Evolutionary conservation across 1,284 basidiomycete genomes (phyloP).

Genomic region (Cystobasidium slooffiae): DNA sequence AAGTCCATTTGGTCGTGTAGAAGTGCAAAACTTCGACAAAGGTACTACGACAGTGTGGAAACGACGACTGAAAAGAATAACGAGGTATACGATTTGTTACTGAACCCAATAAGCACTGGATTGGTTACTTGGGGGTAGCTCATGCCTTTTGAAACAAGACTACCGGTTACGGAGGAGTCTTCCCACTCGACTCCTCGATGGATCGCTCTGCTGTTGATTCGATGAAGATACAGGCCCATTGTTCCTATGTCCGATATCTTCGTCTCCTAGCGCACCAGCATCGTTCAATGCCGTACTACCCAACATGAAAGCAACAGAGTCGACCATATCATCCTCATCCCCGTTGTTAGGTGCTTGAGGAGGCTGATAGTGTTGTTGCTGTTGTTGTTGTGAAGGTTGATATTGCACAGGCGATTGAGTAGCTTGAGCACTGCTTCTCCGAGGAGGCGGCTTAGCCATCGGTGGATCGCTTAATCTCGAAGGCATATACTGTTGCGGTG

Average conservation of each 20-base stretch:
- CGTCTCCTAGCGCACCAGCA: conserved; percentile 11
- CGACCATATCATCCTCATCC: conserved; percentile 38
- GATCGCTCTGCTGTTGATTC: background rate
- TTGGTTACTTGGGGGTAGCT: no score
- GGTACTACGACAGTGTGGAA: no score
- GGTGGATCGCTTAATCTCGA: conserved; percentile 21
- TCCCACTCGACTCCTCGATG: conserved; percentile 10
- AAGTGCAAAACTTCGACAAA: no score
- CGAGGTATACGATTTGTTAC: no score
- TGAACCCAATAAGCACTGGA: no score
- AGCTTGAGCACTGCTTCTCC: conserved; percentile 15
- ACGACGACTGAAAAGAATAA: no score
- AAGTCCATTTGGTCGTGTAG: no score
- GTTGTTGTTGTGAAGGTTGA: conserved; percentile 4
- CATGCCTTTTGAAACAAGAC: no score
- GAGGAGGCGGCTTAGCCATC: conserved; percentile 13
- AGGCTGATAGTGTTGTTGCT: background rate
- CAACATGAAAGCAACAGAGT: conserved; percentile 43
- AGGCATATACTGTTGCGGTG: conserved; percentile 3
- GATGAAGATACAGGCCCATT: conserved; percentile 2
- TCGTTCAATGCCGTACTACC: conserved; percentile 40
- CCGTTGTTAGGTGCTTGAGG: background rate
- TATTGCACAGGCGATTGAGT: conserved; percentile 1
- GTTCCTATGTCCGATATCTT: conserved; percentile 11
- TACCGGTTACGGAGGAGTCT: conserved; percentile 16